Base-by-base conservation (phyloP, 2,329 filamentous ascomycete species). In the Alternaria arbusti region DNA sequence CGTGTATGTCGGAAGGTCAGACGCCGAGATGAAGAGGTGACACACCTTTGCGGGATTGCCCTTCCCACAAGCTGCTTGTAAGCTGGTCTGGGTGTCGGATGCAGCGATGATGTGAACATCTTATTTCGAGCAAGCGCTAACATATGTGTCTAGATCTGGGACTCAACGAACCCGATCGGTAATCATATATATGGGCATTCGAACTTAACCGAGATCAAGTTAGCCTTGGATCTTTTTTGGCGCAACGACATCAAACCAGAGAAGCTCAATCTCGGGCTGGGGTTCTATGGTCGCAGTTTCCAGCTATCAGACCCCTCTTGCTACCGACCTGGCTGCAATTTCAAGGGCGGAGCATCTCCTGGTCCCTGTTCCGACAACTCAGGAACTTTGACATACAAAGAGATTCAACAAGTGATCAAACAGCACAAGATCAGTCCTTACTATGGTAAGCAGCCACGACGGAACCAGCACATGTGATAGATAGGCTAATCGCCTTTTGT, bases 141-240 rank as follows among this genome's bases (percentile, higher is more conserved):
- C 11, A 30, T 30, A 30, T 30, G 28, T 30, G 28, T 30, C 28
- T 30, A 30, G 28, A 25, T 72, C 1, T 84, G 81, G 81, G 82
- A 84, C 59, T 15, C 47, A 0, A 20, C 66, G 0, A 70, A 68
- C 28, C 55, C 55, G 59, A 63, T 47, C 54, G 50, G 47, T 62
- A 75, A 64, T 80, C 80, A 0, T 0, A 72, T 71, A 12, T 63
- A 72, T 7, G 66, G 65, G 0, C 82, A 85, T 61, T 82, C 83
- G 1, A 84, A 85, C 63, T 51, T 84, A 0, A 85, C 83, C 1
- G 82, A 85, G 70, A 84, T 84, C 25, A 68, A 79, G 4, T 26
- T 65, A 1, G 76, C 74, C 0, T 40, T 83, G 0, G 79, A 85
- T 7, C 79, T 86, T 0, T 68, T 85, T 4, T 85, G 84, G 83